Evolutionary conservation across 495 filamentous ascomycete genomes (phyloP).

Genomic region (Aspergillus steynii): DNA sequence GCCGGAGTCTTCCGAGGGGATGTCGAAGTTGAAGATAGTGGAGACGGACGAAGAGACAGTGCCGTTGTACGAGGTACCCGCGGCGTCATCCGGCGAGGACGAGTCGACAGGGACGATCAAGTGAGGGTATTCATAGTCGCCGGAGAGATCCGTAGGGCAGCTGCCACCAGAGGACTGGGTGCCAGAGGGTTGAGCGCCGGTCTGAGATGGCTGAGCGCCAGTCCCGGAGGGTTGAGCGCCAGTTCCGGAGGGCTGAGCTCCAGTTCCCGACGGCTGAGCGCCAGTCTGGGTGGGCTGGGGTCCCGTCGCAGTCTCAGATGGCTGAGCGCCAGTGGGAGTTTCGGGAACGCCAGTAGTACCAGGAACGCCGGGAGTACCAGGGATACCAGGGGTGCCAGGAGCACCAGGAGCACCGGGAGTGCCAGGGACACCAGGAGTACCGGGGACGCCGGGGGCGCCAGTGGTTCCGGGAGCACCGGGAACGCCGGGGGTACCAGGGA

Average conservation of each 20-base stretch:
- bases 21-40: constrained; percentile 69
- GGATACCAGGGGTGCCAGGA: constrained; percentile 2
- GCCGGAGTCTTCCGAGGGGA: constrained; percentile 51
- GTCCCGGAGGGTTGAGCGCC: constrained; percentile 15
- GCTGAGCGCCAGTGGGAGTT: constrained; percentile 10
- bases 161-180: constrained; percentile 23
- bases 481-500: constrained; percentile 1
- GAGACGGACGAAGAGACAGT: constrained; percentile 55
- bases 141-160: constrained; percentile 54
- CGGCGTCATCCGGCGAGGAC: constrained; percentile 47
- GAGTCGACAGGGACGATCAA: constrained; percentile 67
- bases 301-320: constrained; percentile 10
- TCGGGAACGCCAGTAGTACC: constrained; percentile 11
- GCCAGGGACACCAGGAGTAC: constrained; percentile 14
- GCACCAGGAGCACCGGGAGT: constrained; percentile 2
- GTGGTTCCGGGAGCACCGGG: constrained; percentile 12
- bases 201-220: constrained; percentile 5
- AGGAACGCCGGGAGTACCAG: constrained; percentile 13
- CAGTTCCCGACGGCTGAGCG: constrained; percentile 15
- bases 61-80: constrained; percentile 56
- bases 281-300: constrained; percentile 7
- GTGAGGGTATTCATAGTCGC: constrained; percentile 61
- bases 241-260: not conserved
- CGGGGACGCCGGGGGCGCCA: constrained; percentile 1
- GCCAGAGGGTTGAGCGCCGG: constrained; percentile 15